phyloP scores from a whole-genome alignment of 2,329 filamentous ascomycete genomes.

The Apiospora marii region DNA sequence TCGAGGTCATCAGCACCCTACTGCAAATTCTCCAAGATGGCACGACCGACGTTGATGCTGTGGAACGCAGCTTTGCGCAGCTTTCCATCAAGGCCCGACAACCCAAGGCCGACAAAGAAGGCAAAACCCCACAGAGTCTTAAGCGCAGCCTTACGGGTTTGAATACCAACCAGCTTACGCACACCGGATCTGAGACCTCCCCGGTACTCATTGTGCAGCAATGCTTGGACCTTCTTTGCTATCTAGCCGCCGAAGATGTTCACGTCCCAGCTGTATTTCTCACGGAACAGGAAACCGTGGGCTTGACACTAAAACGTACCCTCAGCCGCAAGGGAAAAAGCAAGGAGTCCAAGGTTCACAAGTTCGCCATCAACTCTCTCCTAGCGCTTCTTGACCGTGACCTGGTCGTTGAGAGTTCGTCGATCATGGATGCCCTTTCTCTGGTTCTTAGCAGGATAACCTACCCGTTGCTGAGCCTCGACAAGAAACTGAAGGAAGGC shows the following conservation, averaged over 20 bases:
- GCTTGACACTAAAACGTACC: slow-evolving; percentile 77
- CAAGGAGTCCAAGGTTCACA: slow-evolving; percentile 83
- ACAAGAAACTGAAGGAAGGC: slow-evolving; percentile 67
- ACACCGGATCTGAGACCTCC: slow-evolving; percentile 84
- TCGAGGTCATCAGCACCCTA: slow-evolving; percentile 91
- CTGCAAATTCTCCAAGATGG: slow-evolving; percentile 95
- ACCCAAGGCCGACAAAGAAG: slow-evolving; percentile 68
- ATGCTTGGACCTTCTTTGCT: slow-evolving; percentile 85
- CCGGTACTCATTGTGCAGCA: slow-evolving; percentile 96
- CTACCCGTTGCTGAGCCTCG: slow-evolving; percentile 79
- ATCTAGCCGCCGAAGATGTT: slow-evolving; percentile 83
- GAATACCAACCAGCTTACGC: slow-evolving; percentile 51
- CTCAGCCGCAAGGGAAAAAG: slow-evolving; percentile 85
- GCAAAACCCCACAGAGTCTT: slow-evolving; percentile 80
- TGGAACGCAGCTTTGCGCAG: slow-evolving; percentile 94
- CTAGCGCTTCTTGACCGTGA: slow-evolving; percentile 90
- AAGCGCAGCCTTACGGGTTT: slow-evolving; percentile 77
- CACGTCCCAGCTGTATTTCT: slow-evolving; percentile 93
- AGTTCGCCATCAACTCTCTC: slow-evolving; percentile 91
- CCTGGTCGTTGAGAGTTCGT: slow-evolving; percentile 95
- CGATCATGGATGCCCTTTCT: slow-evolving; percentile 93
- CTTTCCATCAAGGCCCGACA: slow-evolving; percentile 91
- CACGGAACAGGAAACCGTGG: slow-evolving; percentile 85
- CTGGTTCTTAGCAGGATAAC: slow-evolving; percentile 89
- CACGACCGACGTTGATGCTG: slow-evolving; percentile 88